Evolutionary conservation across 352 stramenopile genomes (phyloP).

Genomic region (Sclerospora graminicola): DNA sequence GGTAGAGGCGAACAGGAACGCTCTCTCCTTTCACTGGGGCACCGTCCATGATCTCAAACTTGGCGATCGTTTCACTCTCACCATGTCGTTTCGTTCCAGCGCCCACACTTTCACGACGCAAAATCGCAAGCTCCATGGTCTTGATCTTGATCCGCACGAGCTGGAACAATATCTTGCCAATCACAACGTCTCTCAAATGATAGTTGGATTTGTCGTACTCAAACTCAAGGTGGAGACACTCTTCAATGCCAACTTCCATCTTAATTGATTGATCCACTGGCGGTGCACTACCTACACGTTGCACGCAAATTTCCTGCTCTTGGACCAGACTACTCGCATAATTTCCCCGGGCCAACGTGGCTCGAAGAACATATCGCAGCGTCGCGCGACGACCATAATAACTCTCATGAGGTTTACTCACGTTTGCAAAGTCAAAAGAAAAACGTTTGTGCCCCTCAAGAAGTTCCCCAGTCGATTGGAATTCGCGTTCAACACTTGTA

Average conservation of each 20-base stretch:
- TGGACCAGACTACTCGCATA: constrained; percentile 87
- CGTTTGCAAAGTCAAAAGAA: constrained; percentile 90
- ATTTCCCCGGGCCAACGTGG: constrained; percentile 81
- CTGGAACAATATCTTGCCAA: constrained; percentile 97
- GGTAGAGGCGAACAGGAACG: constrained; percentile 94
- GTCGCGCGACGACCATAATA: constrained; percentile 95
- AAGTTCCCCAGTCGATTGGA: constrained; percentile 77
- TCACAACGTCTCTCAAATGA: constrained; percentile 93
- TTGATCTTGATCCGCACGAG: constrained; percentile 99
- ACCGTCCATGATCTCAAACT: constrained; percentile 99
- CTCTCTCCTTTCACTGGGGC: constrained; percentile 93
- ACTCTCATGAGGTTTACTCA: constrained; percentile 93
- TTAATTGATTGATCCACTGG: constrained; percentile 91
- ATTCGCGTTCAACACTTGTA: constrained; percentile 81
- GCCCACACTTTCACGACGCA: constrained; percentile 91
- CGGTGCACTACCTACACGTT: constrained; percentile 51
- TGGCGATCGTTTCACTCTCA: constrained; percentile 95
- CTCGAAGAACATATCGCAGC: constrained; percentile 93
- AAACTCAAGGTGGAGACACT: constrained; percentile 99
- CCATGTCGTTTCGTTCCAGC: constrained; percentile 70
- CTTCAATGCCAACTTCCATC: constrained; percentile 98
- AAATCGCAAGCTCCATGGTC: constrained; percentile 97
- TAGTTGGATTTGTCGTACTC: constrained; percentile 95
- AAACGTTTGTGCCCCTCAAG: constrained; percentile 48
- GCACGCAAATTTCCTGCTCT: constrained; percentile 93